Evolutionary conservation across 2,329 filamentous ascomycete species (phyloP).

Genomic region (Colletotrichum cuscutae): DNA sequence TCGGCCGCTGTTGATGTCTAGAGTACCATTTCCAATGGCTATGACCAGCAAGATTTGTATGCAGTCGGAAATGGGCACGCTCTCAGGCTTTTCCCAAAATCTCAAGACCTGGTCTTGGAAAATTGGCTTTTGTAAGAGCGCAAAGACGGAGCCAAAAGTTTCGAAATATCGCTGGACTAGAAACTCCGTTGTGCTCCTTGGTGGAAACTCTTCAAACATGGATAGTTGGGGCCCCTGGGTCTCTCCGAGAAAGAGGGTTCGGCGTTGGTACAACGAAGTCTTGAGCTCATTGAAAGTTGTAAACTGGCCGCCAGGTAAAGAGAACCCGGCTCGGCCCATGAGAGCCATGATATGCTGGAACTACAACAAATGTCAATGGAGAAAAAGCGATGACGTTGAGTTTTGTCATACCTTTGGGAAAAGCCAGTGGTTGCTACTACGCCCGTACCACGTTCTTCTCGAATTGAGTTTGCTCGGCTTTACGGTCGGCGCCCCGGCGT

Average conservation of each 20-base stretch:
- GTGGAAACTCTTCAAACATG: conserved; percentile 29
- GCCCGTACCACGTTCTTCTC: neutral
- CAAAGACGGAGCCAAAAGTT: neutral
- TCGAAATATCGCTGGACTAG: conserved; percentile 52
- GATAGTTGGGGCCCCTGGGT: neutral
- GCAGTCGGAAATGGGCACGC: conserved; percentile 62
- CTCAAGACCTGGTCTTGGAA: conserved; percentile 57
- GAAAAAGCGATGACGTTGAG: neutral
- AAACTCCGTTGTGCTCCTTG: conserved; percentile 62
- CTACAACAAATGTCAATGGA: neutral
- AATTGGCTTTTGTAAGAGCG: conserved; percentile 34
- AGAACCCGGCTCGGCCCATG: neutral
- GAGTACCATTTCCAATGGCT: conserved; percentile 52
- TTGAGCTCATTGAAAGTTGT: neutral
- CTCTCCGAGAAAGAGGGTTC: neutral
- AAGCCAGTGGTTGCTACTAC: neutral
- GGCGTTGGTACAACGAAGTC: neutral
- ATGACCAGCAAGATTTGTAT: conserved; percentile 46
- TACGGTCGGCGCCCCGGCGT: neutral
- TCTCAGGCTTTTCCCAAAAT: conserved; percentile 55
- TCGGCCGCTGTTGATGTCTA: conserved; percentile 65
- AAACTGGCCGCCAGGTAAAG: neutral
- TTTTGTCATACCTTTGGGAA: neutral
- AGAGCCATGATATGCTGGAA: neutral
- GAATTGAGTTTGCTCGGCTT: neutral